These are phyloP conservation scores for Adenanthera pavonina DNA, from an alignment of 306 rosid species.

Conservation along the genomic window DNA sequence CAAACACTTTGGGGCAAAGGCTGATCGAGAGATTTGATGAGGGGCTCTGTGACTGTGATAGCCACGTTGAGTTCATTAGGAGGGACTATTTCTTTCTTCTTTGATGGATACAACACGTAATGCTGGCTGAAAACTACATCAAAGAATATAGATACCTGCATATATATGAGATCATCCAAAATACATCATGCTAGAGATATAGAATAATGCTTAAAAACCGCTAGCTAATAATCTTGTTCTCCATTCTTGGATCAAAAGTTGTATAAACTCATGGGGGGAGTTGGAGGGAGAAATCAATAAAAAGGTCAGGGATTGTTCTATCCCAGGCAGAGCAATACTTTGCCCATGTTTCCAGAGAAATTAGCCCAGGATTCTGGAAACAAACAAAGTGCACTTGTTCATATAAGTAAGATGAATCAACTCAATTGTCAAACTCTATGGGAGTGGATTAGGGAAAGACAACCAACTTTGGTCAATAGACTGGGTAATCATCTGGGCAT, in stretches of 20 bases:
- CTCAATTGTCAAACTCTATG: not conserved
- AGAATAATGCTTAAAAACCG: no score
- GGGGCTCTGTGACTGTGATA: conserved; percentile 34
- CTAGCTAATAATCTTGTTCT: no score
- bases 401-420: not conserved
- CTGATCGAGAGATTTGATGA: conserved; percentile 25
- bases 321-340: conserved; percentile 77
- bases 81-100: not conserved
- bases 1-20: conserved; percentile 27
- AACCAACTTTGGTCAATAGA: conserved; percentile 77
- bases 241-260: no score
- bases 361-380: conserved; percentile 75
- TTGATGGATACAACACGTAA: conserved; percentile 45
- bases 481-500: conserved; percentile 68
- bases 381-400: not conserved
- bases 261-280: not conserved
- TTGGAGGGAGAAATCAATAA: no score
- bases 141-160: conserved; percentile 44
- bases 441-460: conserved; percentile 19
- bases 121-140: conserved; percentile 50
- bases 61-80: conserved; percentile 23
- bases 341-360: conserved; percentile 77
- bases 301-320: conserved; percentile 13
- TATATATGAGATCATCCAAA: not conserved
- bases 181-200: not conserved